Conservation (phyloP, 2,329 filamentous ascomycete genomes). For the Paecilomyces dactylethromorphus region DNA sequence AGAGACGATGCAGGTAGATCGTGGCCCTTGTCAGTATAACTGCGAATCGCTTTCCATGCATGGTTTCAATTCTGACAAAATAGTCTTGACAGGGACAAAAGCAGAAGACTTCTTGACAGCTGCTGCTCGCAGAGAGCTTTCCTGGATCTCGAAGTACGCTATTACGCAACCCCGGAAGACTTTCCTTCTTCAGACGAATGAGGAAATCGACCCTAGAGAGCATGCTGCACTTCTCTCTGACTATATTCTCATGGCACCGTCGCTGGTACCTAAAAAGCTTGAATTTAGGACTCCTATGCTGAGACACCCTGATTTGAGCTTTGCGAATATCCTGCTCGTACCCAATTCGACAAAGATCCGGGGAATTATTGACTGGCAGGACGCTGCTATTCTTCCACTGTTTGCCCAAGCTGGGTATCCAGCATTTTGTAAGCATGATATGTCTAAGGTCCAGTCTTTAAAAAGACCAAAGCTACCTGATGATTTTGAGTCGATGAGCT, state of each 20-base stretch:
- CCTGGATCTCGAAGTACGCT: conserved; percentile 12
- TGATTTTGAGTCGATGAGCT: conserved; percentile 13
- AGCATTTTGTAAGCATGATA: conserved; percentile 12
- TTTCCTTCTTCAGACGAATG: conserved; percentile 18
- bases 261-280: conserved; percentile 9
- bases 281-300: conserved; percentile 12
- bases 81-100: background rate
- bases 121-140: conserved; percentile 18
- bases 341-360: conserved; percentile 17
- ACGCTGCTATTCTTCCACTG: conserved; percentile 16
- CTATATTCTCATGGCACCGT: conserved; percentile 16
- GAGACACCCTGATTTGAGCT: conserved; percentile 20
- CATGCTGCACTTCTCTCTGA: conserved; percentile 16
- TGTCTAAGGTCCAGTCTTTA: conserved; percentile 15
- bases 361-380: conserved; percentile 23
- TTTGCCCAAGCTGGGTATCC: conserved; percentile 17
- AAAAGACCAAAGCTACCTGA: conserved; percentile 17
- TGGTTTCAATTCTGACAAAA: no score
- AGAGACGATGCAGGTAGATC: conserved; percentile 14
- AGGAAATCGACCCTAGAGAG: conserved; percentile 16
- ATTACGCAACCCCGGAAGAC: conserved; percentile 18
- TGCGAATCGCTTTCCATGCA: conserved; percentile 3
- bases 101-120: conserved; percentile 16
- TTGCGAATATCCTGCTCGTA: conserved; percentile 18
- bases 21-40: conserved; percentile 16